Base-by-base conservation (phyloP, 202 grass and related monocot genomes). In the Panicum virgatum region DNA sequence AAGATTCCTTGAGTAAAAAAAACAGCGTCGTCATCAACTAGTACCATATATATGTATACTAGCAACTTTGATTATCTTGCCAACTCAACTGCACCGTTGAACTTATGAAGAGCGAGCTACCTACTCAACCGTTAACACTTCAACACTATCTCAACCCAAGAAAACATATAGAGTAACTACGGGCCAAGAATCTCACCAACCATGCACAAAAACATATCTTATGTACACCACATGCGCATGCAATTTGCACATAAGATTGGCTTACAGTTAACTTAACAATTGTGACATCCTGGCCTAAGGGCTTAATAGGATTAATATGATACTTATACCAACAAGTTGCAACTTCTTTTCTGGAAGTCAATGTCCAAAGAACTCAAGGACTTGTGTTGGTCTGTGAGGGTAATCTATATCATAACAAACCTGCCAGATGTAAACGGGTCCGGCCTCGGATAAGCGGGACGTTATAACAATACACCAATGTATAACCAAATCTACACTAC, bases 11-110 rank as follows among this genome's bases (percentile, higher is more conserved):
- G 47, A 76, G 43, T 81, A 63, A 26, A 56, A 26, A 56, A 46
- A 71, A 75, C 3, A 5, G 7, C 3, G 25, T 74, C 62, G 54
- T 75, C 36, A 69, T 80, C 81, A 75, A 43, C 44, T 42, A 69
- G 69, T 60, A 51, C 1, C 34, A 68, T 15, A 11, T 62, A 36
- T 50, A 44, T 15, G 15, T 62, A 36, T 50, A 44, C 32, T 79
- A 67, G 73, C 30, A 40, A 65, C 64, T 58, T 43, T 23, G 36
- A 53, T 65, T 73, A 50, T 50, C 15, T 50, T 53, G 29, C 73
- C 50, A 23, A 30, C 22, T 39, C 73, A 83, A 66, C 66, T 72
- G 66, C 85, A 72, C 27, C 47, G 37, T 47, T 82, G 73, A 82
- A 64, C 25, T 72, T 78, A 18, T 5, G 46, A n/a, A 66, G 20